Base-by-base conservation (phyloP, 2,329 filamentous ascomycete species). In the Aspergillus nomiae region DNA sequence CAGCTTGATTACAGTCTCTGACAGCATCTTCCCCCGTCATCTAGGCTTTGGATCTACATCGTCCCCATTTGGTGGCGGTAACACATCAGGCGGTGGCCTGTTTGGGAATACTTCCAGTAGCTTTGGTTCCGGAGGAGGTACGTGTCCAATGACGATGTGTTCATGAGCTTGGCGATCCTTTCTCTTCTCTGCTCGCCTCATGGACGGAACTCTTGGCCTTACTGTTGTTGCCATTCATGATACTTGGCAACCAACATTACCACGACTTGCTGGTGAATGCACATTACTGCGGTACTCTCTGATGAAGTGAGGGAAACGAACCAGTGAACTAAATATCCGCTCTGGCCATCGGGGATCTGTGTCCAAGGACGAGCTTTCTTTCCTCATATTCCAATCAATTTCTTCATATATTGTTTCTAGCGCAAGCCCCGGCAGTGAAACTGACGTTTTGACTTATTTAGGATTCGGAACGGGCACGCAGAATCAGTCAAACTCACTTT, bases 91-190 rank as follows among this genome's bases (percentile, higher is more conserved):
- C 51, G 73, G 76, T 62, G 70, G 75, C 67, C 68, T 75, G 64
- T 76, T 77, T 62, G 75, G 75, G 63, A 77, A 73, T 64, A 73
- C 72, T 62, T 72, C 73, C 64, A 74, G 74, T 69, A 74, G 75
- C 70, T 80, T 79, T 66, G 78, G 77, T 66, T 76, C 76, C 69
- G 74, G 76, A 67, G 75, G 75, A 78, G 77, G 77, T 80, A 79
- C 71, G 77, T 79, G 70, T 65, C 67, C 65, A 67, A 69, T 61
- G 65, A 66, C 59, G 58, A 61, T 54, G 60, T 59, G 59, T 62
- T 54, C 63, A 65, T 68, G 68, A 70, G 68, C 67, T 68, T 69
- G 60, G 70, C 71, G 68, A 69, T 67, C 66, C 67, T 69, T 65
- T 66, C 64, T 67, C 63, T 63, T 64, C 45, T 28, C 54, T 56